Evolutionary conservation across 2,329 filamentous ascomycete species (phyloP).

Genomic region (Sarocladium oryzae): DNA sequence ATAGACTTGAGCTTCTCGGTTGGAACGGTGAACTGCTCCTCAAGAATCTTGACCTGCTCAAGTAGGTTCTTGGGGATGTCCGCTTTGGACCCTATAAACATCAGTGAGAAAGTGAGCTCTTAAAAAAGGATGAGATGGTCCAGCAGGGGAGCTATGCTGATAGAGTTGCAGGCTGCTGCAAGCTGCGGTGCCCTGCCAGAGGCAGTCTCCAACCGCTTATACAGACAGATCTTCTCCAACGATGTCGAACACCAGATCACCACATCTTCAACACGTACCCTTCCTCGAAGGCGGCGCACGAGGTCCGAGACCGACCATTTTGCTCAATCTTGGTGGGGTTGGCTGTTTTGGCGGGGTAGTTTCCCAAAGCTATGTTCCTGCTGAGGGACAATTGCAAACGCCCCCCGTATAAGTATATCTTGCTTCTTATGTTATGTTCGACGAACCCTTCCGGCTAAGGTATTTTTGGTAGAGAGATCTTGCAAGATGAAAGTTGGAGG

Average conservation of each 20-base stretch:
- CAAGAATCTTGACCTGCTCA: slow-evolving; percentile 72
- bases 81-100: slow-evolving; percentile 71
- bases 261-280: slow-evolving; percentile 49
- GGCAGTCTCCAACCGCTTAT: too few species aligned
- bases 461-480: too few species aligned
- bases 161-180: too few species aligned
- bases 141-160: background rate
- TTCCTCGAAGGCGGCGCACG: slow-evolving; percentile 49
- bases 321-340: slow-evolving; percentile 28
- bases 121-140: background rate
- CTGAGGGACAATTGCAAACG: background rate
- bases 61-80: slow-evolving; percentile 83
- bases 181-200: too few species aligned
- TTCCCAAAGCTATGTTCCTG: background rate
- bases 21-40: slow-evolving; percentile 76
- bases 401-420: too few species aligned
- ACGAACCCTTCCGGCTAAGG: too few species aligned
- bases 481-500: background rate
- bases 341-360: slow-evolving; percentile 26
- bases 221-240: too few species aligned
- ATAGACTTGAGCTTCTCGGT: slow-evolving; percentile 79
- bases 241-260: background rate
- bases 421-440: too few species aligned
- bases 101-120: background rate
- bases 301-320: slow-evolving; percentile 46